Evolutionary conservation across 2,329 filamentous ascomycete species (phyloP).

Genomic region (Botryotinia globosa): DNA sequence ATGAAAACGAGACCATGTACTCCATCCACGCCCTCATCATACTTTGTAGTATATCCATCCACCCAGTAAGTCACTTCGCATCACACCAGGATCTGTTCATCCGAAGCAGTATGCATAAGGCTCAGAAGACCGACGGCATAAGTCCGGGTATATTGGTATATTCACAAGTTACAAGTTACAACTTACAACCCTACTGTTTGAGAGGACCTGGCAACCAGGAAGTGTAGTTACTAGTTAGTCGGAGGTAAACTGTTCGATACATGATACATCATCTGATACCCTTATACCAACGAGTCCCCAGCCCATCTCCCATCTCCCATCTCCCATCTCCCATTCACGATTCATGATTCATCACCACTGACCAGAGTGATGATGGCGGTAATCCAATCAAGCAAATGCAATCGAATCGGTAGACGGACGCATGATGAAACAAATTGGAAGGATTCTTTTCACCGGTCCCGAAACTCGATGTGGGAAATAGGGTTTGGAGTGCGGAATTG

Average conservation of each 20-base stretch:
- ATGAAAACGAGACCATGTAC: background rate
- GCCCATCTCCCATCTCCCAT: too few relatives aligned
- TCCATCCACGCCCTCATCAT: background rate
- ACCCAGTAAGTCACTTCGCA: too few relatives aligned
- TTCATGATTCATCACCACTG: too few relatives aligned
- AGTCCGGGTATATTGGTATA: background rate
- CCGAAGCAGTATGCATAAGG: background rate
- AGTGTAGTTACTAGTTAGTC: too few relatives aligned
- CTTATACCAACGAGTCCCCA: background rate
- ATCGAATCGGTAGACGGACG: too few relatives aligned
- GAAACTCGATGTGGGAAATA: background rate
- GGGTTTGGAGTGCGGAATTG: too few relatives aligned
- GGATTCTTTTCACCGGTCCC: background rate
- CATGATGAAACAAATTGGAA: background rate
- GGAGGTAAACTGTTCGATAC: background rate
- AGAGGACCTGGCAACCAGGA: too few relatives aligned
- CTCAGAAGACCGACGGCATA: background rate
- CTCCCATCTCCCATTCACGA: too few relatives aligned
- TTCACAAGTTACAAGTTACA: too few relatives aligned
- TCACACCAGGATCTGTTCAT: background rate
- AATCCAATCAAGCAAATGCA: background rate
- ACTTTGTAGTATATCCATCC: background rate
- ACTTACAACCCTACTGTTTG: background rate
- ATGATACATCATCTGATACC: background rate
- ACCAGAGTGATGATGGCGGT: too few relatives aligned